Conservation (phyloP, 2,329 filamentous ascomycete genomes). For the Fusarium sp. region DNA sequence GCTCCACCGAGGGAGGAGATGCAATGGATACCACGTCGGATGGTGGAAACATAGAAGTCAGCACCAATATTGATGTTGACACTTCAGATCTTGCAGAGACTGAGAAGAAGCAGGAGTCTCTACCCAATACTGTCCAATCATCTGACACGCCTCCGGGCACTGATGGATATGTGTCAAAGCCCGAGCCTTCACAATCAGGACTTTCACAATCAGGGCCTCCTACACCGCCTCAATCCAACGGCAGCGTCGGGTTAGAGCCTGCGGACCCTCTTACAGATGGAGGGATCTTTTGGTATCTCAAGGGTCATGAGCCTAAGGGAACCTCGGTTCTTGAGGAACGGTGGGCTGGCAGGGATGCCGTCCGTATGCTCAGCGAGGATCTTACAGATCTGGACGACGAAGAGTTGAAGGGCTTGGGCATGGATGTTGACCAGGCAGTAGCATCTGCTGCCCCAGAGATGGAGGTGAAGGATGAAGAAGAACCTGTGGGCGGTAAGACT, state of each 20-base stretch:
- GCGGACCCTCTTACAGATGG: constrained; percentile 74
- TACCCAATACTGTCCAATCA: constrained; percentile 42
- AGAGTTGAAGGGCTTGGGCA: constrained; percentile 78
- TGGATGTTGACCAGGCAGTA: constrained; percentile 63
- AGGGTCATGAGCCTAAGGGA: constrained; percentile 81
- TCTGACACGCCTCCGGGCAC: constrained; percentile 63
- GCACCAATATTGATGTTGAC: constrained; percentile 61
- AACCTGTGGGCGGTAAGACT: constrained; percentile 44
- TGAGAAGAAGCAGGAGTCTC: constrained; percentile 47
- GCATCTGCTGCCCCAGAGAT: constrained; percentile 48
- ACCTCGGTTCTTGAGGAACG: constrained; percentile 84
- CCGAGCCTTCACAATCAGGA: constrained; percentile 43
- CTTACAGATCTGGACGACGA: constrained; percentile 94
- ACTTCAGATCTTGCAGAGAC: constrained; percentile 56
- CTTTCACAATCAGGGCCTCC: constrained; percentile 63
- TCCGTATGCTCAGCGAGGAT: constrained; percentile 81
- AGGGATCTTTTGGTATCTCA: constrained; percentile 89
- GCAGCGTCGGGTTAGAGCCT: constrained; percentile 65
- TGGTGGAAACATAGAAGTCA: constrained; percentile 61
- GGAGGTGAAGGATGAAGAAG: constrained; percentile 42
- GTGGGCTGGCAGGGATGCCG: constrained; percentile 73
- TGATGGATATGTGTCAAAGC: constrained; percentile 59
- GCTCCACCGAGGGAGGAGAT: constrained; percentile 49
- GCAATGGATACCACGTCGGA: constrained; percentile 56
- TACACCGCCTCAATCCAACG: constrained; percentile 76